Conservation (phyloP, 2,329 filamentous ascomycete genomes). For the Paracoccidioides brasiliensis region DNA sequence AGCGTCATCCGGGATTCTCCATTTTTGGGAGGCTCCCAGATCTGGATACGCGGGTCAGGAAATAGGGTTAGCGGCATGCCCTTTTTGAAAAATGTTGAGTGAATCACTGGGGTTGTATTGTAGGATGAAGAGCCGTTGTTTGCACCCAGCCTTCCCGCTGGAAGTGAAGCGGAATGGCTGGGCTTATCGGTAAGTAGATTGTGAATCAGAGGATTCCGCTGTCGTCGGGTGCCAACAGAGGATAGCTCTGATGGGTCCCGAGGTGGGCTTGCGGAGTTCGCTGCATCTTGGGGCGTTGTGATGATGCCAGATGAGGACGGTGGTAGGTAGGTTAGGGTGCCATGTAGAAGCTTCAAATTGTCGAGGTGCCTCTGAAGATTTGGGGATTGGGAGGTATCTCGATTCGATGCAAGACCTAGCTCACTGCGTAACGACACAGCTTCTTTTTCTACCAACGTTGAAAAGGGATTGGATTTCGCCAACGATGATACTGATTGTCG, state of each 20-base stretch:
- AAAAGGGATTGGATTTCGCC: slow-evolving; percentile 31
- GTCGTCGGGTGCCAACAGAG: slow-evolving; percentile 44
- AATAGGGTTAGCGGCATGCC: slow-evolving; percentile 82
- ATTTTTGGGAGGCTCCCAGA: slow-evolving; percentile 55
- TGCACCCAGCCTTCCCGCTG: slow-evolving; percentile 49
- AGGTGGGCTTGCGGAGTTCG: slow-evolving; percentile 38
- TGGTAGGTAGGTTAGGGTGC: slow-evolving; percentile 62
- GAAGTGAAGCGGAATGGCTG: slow-evolving; percentile 79
- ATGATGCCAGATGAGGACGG: slow-evolving; percentile 76
- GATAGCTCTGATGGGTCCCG: slow-evolving; percentile 23
- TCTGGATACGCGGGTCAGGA: slow-evolving; percentile 51
- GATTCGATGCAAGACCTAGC: slow-evolving; percentile 7
- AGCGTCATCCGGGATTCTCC: slow-evolving; percentile 52
- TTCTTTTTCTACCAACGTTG: slow-evolving; percentile 28
- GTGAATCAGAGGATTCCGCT: slow-evolving; percentile 79
- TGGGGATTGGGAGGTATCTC: slow-evolving; percentile 6
- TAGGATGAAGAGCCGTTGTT: slow-evolving; percentile 22
- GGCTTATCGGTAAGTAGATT: slow-evolving; percentile 94
- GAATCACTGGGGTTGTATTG: slow-evolving; percentile 29
- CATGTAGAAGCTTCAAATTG: slow-evolving; percentile 61
- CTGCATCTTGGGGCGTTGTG: slow-evolving; percentile 73
- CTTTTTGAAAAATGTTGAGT: slow-evolving; percentile 75
- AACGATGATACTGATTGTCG: slow-evolving; percentile 11
- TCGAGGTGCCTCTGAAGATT: slow-evolving; percentile 41
- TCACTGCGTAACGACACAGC: slow-evolving; percentile 14